Conservation (phyloP, 78 protist genomes). For the Dictyostelium discoideum region DNA sequence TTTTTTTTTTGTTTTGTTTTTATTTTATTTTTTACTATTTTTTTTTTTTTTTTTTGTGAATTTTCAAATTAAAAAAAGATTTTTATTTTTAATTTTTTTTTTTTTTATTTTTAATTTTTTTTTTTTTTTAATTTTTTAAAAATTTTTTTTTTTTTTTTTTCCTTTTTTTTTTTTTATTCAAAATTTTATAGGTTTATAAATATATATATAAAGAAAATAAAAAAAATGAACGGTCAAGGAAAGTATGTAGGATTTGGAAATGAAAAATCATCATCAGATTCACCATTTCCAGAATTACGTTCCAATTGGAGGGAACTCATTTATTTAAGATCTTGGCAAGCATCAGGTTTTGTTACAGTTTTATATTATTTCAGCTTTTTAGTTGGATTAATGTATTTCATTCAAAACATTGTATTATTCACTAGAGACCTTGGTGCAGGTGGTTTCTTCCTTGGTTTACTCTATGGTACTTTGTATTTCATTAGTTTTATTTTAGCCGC, state of each 20-base stretch:
- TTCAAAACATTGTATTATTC: slow-evolving; percentile 2
- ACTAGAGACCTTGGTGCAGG: slow-evolving; percentile 41
- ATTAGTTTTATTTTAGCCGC: slow-evolving; percentile 4
- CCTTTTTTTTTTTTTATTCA: neutral
- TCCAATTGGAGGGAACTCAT: slow-evolving; percentile 51
- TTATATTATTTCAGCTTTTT: slow-evolving; percentile 32
- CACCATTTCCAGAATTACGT: slow-evolving; percentile 66
- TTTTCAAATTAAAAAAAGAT: neutral
- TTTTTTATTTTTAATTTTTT: neutral
- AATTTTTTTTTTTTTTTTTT: neutral
- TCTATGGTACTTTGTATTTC: slow-evolving; percentile 13
- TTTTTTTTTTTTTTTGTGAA: neutral
- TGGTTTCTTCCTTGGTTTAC: slow-evolving; percentile 66
- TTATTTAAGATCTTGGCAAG: slow-evolving; percentile 65
- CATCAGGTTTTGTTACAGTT: slow-evolving; percentile 64
- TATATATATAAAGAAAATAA: neutral
- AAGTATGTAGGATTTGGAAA: slow-evolving; percentile 56
- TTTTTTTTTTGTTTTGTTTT: neutral
- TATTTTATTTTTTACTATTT: neutral
- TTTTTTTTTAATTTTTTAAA: neutral
- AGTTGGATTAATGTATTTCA: slow-evolving; percentile 26
- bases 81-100: neutral
- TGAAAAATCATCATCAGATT: slow-evolving; percentile 30
- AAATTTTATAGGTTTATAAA: neutral
- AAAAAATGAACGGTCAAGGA: slow-evolving; percentile 11